These are phyloP conservation scores for Boletus sp. DNA, from an alignment of 768 basidiomycete genomes.

Conservation along the genomic window DNA sequence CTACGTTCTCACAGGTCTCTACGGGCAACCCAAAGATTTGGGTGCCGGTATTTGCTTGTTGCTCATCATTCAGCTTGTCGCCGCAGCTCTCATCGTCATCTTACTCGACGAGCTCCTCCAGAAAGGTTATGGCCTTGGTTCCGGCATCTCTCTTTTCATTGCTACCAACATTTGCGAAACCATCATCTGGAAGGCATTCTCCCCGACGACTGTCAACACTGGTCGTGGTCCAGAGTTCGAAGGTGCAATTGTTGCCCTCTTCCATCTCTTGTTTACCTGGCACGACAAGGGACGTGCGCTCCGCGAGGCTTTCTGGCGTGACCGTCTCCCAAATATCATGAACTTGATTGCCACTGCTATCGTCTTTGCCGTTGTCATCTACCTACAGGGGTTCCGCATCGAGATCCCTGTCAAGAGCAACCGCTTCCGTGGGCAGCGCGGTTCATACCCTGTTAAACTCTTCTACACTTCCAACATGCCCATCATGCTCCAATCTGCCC, in stretches of 20 bases:
- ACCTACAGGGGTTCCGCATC: slow-evolving; percentile 97
- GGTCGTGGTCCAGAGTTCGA: slow-evolving; percentile 98
- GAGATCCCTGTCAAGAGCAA: slow-evolving; percentile 98
- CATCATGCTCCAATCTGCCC: slow-evolving; percentile 95
- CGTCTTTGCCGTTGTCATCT: slow-evolving; percentile 95
- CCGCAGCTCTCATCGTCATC: slow-evolving; percentile 94
- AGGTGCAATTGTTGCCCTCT: slow-evolving; percentile 91
- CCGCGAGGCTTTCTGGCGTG: slow-evolving; percentile 97
- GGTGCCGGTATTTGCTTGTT: slow-evolving; percentile 97
- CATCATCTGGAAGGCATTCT: slow-evolving; percentile 99
- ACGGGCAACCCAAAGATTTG: slow-evolving; percentile 89
- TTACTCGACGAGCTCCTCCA: slow-evolving; percentile 98
- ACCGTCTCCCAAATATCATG: slow-evolving; percentile 96
- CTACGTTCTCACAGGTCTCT: slow-evolving; percentile 95
- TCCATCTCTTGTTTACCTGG: slow-evolving; percentile 98
- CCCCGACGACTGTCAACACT: slow-evolving; percentile 96
- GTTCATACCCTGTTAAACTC: slow-evolving; percentile 94
- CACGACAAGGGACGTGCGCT: slow-evolving; percentile 97
- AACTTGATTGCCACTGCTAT: slow-evolving; percentile 89
- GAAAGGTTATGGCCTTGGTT: slow-evolving; percentile 98
- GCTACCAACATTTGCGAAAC: slow-evolving; percentile 99
- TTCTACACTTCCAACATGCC: slow-evolving; percentile 99
- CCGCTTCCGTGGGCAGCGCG: slow-evolving; percentile 94
- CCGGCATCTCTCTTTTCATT: slow-evolving; percentile 98
- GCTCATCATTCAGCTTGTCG: slow-evolving; percentile 93